Evolutionary conservation across 345 rosid species (phyloP), one percentile per base, ranked within the genome.

Genomic region (Jatropha curcas): DNA sequence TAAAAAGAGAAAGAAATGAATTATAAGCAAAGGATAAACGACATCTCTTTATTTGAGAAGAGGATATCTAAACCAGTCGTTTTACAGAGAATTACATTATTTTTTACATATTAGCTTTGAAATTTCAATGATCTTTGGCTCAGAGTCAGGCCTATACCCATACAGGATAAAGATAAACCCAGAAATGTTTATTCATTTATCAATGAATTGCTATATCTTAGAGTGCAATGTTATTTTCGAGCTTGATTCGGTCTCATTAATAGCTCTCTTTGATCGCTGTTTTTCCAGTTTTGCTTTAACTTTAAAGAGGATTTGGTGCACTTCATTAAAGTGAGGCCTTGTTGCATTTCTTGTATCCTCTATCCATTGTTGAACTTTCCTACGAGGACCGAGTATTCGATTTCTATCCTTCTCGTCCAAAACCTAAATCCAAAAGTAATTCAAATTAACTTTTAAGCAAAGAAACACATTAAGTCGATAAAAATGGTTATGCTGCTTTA

Each of bases 301-400:
- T 74, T 43, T 81, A 74, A 79, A 83, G 76, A 94, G 79, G 73
- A 62, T 31, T 58, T 86, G 65, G 72, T 90, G 92, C 60, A 88
- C 92, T 71, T 86, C 94, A 67, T 91, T 91, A 74, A 94, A 94
- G 77, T 90, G 87, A 57, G 97, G 96, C 60, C 70, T 80, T 1
- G 90, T 88, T 28, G 92, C 92, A 20, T 79, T 82, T 73, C 79
- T 91, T 24, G 94, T 90, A 74, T 75, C 76, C 77, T 86, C 90
- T 59, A 92, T 81, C 98, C 98, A 94, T 62, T 88, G 82, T 67
- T 79, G 83, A 60, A 94, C 90, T 84, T 88, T 90, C 82, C 86
- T 83, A 74, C 84, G 73, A 13, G 93, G 93, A 74, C 83, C 82
- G 0, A 92, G 76, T 63, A 91, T 56, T 68, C 88, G 79, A 51